A percentile compares a stretch with the other conserved stretches of the same genome.
Evolutionary conservation across 371 early-diverging fungal genomes (phyloP).

Genomic region (Parasitella parasitica): DNA sequence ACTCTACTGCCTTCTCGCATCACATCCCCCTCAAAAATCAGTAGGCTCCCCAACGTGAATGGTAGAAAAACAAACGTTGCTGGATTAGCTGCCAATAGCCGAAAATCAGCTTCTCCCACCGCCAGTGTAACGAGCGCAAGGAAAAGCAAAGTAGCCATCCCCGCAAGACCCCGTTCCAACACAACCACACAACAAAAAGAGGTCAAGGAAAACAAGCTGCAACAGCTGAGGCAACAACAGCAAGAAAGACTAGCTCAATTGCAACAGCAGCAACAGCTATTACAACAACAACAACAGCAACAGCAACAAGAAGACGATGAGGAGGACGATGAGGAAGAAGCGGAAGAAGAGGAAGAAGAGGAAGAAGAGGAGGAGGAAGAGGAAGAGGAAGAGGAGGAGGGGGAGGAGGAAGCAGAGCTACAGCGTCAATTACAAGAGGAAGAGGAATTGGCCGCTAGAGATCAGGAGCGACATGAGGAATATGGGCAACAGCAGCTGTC

Average conservation of each 20-base stretch:
- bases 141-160: conserved; percentile 5
- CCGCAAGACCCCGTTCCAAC: conserved; percentile 6
- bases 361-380: conserved; percentile 14
- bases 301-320: too few species aligned
- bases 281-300: conserved; percentile 5
- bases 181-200: conserved; percentile 11
- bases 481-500: conserved; percentile 8
- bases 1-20: conserved; percentile 34
- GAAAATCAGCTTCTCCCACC: conserved; percentile 16
- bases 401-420: conserved; percentile 15
- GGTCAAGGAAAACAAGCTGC: conserved; percentile 23
- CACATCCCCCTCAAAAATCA: conserved; percentile 24
- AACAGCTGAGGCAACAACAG: conserved; percentile 23
- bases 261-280: conserved; percentile 8
- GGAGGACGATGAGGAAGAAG: conserved; percentile 15
- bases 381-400: conserved; percentile 3
- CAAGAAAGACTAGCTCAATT: conserved; percentile 9
- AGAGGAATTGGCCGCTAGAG: conserved; percentile 10
- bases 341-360: not conserved
- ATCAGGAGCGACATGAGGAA: conserved; percentile 1
- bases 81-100: not conserved
- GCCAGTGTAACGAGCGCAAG: not conserved
- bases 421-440: conserved; percentile 7
- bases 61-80: not conserved
- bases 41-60: conserved; percentile 16